Conservation (phyloP, 2,329 filamentous ascomycete species). For the Ceratocystis papillata region DNA sequence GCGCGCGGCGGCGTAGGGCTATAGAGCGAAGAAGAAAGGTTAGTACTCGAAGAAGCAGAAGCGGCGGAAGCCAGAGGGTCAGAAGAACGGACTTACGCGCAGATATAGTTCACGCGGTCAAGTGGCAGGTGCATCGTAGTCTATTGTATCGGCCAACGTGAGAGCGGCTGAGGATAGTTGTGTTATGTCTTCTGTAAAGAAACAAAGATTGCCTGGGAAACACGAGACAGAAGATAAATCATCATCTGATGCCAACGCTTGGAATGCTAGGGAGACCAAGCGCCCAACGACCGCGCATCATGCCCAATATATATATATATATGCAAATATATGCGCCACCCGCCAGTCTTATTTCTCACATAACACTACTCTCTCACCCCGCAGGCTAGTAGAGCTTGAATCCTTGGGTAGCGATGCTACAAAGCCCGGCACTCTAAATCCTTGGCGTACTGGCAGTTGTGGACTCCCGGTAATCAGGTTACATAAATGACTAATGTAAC, state of each 20-base stretch:
- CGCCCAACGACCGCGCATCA: background rate
- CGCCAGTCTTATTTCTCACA: background rate
- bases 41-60: background rate
- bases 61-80: background rate
- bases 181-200: background rate
- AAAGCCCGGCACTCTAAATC: slow-evolving; percentile 1
- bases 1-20: background rate
- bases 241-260: background rate
- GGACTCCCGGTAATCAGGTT: too few relatives aligned
- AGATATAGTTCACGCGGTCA: background rate
- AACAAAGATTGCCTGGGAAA: background rate
- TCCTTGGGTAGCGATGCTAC: background rate
- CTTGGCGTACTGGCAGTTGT: background rate
- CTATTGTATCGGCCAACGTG: background rate
- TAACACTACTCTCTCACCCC: background rate
- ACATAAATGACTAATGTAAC: too few relatives aligned
- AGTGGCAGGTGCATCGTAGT: background rate
- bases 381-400: background rate
- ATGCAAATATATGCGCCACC: background rate
- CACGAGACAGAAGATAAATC: background rate
- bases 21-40: background rate
- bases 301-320: background rate
- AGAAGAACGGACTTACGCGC: background rate
- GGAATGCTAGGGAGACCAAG: slow-evolving; percentile 6
- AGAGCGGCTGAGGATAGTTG: background rate